Evolutionary conservation across 768 basidiomycete species (phyloP), one percentile per base, ranked within the genome.

Genomic region (Xerocomellus dryophilus): DNA sequence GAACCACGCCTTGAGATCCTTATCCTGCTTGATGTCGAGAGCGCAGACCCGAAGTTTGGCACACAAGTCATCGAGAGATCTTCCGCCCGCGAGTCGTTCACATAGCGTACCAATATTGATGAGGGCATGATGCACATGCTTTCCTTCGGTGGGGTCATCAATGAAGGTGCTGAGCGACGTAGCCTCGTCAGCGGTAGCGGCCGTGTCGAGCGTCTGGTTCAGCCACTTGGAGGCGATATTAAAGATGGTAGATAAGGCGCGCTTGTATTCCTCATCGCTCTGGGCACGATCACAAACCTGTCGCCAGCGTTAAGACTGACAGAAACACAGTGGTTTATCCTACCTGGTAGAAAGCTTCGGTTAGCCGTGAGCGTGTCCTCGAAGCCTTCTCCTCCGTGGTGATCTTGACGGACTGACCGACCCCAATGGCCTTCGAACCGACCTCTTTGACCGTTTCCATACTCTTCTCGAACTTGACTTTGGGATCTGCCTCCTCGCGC

Each of bases 201-300:
- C 79, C 1, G 76, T 72, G 44, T 84, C 80, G 32, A 84, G 71
- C 0, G 79, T 73, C 36, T 71, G 68, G 52, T 79, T 73, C 31
- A 87, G 61, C 67, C 87, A 84, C 54, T 82, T 81, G 56, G 83
- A 78, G 2, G 81, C 63, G 44, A 82, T 73, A 43, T 71, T 69
- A 60, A 89, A 82, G 27, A 88, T 65, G 3, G 81, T 84, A 40
- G 79, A 71, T 42, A 90, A 69, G 1, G 86, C 71, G 2, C 76
- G 68, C 48, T 78, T 79, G 54, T 88, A 90, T 9, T 78, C 73
- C 7, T 79, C 71, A 58, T 89, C 83, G 9, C 76, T 74, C 56
- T 84, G 82, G 2, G 85, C 85, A 25, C 83, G 81, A 50, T 85
- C 82, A 59, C 78, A 82, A 8, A 88, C 76, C 88, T 86, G 50